Evolutionary conservation across 169 alveolate species (phyloP), one percentile per base, ranked within the genome.

Genomic region (Eimeria necatrix): DNA sequence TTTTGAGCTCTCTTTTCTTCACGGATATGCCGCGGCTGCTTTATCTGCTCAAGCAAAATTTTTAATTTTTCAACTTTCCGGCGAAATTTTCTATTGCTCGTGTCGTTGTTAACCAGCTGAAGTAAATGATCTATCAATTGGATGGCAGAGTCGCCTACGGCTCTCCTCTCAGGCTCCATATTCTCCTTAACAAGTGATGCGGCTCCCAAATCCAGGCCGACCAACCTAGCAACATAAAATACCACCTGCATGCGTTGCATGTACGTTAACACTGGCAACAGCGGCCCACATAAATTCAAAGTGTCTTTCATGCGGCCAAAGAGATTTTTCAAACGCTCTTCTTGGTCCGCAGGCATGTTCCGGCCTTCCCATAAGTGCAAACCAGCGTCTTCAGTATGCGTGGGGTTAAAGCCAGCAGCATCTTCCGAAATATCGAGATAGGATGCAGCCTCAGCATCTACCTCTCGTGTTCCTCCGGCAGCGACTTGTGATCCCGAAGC

Each of bases 121-220:
- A n/a, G n/a, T n/a, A n/a, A n/a, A n/a, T n/a, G n/a, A n/a, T n/a
- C 3, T 32, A 2, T 2, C 41, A 32, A 32, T 2, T 32, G 3
- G 2, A 32, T 32, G 41, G 2, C 3, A 32, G 41, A 32, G 41
- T 32, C 41, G 41, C 41, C 41, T 32, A 32, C 41, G 41, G 41
- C 41, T 2, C 2, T 32, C 2, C 41, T 32, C 0, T 32, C 0
- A 32, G 60, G 60, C 85, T 74, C 85, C 41, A 74, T 12, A 18
- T 74, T 0, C 0, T 74, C 18, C 26, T 20, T 53, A 46, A 74
- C 60, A 4, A 74, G 85, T 16, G 56, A 41, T 2, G 41, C 12
- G 18, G 85, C 85, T 16, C 85, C 85, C 59, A 74, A 46, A 74
- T 74, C 85, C 16, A 74, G 60, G 18, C 41, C 24, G 20, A 74